Conservation (phyloP, 495 filamentous ascomycete species). For the Xylaria nigripes region DNA sequence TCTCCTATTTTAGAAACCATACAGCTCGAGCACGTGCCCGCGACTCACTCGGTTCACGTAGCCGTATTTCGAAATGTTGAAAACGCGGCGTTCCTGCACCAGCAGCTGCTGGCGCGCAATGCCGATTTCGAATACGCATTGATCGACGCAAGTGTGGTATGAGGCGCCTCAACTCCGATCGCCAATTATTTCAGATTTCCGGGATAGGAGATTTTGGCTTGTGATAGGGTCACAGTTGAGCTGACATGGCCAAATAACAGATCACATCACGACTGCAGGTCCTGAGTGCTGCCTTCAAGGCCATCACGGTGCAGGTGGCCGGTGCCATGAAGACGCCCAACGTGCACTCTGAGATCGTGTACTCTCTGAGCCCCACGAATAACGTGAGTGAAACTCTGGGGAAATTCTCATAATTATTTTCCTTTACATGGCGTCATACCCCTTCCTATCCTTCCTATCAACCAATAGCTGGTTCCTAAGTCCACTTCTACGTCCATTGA, state of each 20-base stretch:
- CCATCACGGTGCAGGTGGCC: slow-evolving; percentile 54
- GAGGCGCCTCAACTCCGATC: neutral
- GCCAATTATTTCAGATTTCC: neutral
- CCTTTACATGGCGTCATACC: no score
- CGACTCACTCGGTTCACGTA: slow-evolving; percentile 56
- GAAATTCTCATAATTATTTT: slow-evolving; percentile 7
- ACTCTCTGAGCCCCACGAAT: slow-evolving; percentile 70
- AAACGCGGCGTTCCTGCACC: slow-evolving; percentile 67
- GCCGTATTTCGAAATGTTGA: slow-evolving; percentile 65
- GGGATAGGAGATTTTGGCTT: no score
- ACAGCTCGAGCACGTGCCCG: slow-evolving; percentile 60
- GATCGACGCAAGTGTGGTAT: slow-evolving; percentile 56
- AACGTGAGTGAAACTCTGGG: slow-evolving; percentile 53
- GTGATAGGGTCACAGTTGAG: neutral
- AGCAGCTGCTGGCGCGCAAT: slow-evolving; percentile 75
- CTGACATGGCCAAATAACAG: slow-evolving; percentile 39
- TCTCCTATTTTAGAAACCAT: slow-evolving; percentile 39
- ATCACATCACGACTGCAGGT: slow-evolving; percentile 58
- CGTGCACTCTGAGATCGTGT: slow-evolving; percentile 89
- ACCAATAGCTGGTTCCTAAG: slow-evolving; percentile 13
- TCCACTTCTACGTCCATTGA: slow-evolving; percentile 13
- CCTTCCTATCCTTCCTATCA: no score
- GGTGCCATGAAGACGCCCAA: slow-evolving; percentile 67
- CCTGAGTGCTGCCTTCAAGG: slow-evolving; percentile 69
- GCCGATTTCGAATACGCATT: slow-evolving; percentile 85